Evolutionary conservation across 495 filamentous ascomycete genomes (phyloP).

Genomic region (Talaromyces borbonicus): DNA sequence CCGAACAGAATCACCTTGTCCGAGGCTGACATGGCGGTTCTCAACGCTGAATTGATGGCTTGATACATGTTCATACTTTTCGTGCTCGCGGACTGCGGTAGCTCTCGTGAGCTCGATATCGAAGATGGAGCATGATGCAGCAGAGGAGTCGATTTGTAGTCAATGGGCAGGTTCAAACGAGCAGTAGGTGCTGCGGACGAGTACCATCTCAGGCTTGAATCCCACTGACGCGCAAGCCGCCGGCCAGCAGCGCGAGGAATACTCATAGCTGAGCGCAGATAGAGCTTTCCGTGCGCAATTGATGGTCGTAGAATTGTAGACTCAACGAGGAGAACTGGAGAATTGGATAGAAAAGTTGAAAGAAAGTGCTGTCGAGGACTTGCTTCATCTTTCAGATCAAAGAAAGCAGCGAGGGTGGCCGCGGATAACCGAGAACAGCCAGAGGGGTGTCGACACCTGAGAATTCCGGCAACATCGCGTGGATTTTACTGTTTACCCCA

Average conservation of each 20-base stretch:
- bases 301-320: neutral
- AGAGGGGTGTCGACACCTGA: slow-evolving; percentile 1
- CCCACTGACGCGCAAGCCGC: slow-evolving; percentile 5
- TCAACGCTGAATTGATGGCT: slow-evolving; percentile 81
- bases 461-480: neutral
- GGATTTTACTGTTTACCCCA: no score
- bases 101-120: slow-evolving; percentile 50
- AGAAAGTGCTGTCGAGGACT: neutral
- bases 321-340: neutral
- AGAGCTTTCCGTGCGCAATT: neutral
- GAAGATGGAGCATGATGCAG: slow-evolving; percentile 70
- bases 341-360: neutral
- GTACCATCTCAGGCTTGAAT: slow-evolving; percentile 6
- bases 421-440: slow-evolving; percentile 7
- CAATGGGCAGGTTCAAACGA: slow-evolving; percentile 74
- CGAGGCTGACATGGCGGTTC: slow-evolving; percentile 71
- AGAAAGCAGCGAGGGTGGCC: neutral
- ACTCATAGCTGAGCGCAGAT: no score
- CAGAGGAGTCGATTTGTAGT: slow-evolving; percentile 75
- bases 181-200: slow-evolving; percentile 32
- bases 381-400: neutral
- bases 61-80: slow-evolving; percentile 87
- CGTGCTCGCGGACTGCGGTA: slow-evolving; percentile 56
- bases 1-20: slow-evolving; percentile 86
- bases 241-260: slow-evolving; percentile 1